phyloP scores from a whole-genome alignment of 2,329 filamentous ascomycete species.

The Botrytis hyacinthi region DNA sequence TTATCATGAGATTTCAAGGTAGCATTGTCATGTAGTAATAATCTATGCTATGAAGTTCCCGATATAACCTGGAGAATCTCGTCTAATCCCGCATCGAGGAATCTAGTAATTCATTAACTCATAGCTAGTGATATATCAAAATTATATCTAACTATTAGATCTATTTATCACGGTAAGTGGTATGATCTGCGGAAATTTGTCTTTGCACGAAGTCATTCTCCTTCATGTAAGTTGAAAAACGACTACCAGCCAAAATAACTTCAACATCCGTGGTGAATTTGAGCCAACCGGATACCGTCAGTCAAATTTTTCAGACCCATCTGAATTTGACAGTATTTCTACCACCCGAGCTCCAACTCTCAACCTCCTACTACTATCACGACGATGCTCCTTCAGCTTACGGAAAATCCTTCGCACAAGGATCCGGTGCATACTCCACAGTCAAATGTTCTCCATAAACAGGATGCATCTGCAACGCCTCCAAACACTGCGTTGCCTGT shows the following conservation, averaged over 20 bases:
- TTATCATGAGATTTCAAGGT: neutral
- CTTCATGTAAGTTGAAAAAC: neutral
- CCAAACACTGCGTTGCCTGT: neutral
- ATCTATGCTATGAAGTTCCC: fast-evolving
- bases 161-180: neutral
- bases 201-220: fast-evolving
- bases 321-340: neutral
- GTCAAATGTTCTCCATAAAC: neutral
- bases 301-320: neutral
- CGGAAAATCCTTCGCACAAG: neutral
- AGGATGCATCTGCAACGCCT: neutral
- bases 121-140: neutral
- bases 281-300: neutral
- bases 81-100: neutral
- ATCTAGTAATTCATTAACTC: fast-evolving
- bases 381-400: neutral
- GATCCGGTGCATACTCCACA: neutral
- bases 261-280: neutral
- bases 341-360: neutral
- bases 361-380: neutral
- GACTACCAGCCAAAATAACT: neutral
- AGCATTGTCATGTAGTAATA: neutral
- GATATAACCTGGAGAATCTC: neutral
- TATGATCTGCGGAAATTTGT: neutral
- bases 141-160: neutral